Evolutionary conservation across 1,284 basidiomycete species (phyloP), one percentile per base, ranked within the genome.

Genomic region (Ganoderma sp.): DNA sequence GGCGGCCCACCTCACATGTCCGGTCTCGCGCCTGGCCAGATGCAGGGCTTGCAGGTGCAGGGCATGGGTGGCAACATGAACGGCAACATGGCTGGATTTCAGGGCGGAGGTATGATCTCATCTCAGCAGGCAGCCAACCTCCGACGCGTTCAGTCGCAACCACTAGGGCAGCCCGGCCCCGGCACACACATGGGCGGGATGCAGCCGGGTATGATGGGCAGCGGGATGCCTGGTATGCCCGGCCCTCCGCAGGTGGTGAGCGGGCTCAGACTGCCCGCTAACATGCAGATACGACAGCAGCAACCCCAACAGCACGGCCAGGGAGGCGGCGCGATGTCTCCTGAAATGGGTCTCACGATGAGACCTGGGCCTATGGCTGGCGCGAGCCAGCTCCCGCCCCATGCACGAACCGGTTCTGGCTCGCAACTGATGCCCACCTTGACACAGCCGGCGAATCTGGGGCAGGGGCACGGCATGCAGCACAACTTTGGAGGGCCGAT

Each of bases 81-180:
- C 19, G 43, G 37, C 37, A 39, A 39, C 37, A 39, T 84, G 76
- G 75, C 73, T 64, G 67, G 62, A 34, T 86, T 85, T 74, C 75
- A 80, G 69, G 77, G 76, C 73, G 65, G 50, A 14, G 78, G 81
- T 75, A 81, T 85, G 62, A 73, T 74, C 66, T 69, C 68, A 66
- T 69, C 68, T 72, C 79, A 76, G 66, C 79, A 77, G 67, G 37
- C 37, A n/a, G 76, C 37, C 32, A 32, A 3, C 37, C 37, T 84
- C 67, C 84, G 88, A 71, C 84, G 87, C 75, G 83, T 84, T 25
- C 77, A 80, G 72, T 86, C 87, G 28, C 87, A 89, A 75, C 82
- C 85, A 57, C 76, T 86, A 71, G 84, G 81, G 71, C 77, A 78
- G 65, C 25, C 68, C 9, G 70, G 66, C 0, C 74, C 74, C 14